Conservation (phyloP, 495 filamentous ascomycete genomes). For the Penicillium simplicissimum region DNA sequence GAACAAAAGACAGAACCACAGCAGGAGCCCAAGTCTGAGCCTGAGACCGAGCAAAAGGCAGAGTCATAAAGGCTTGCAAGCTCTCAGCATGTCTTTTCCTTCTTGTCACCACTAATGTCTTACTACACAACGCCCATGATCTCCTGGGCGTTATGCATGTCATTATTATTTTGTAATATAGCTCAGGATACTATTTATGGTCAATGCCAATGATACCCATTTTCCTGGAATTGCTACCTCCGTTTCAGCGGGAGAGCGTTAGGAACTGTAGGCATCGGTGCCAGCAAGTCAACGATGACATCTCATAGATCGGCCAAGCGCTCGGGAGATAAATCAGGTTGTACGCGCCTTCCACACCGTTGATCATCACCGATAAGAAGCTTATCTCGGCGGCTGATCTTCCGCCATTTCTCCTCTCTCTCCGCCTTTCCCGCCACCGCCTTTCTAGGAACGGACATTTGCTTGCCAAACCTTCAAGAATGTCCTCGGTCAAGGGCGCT, state of each 20-base stretch:
- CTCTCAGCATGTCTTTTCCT: constrained; percentile 7
- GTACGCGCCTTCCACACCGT: neutral
- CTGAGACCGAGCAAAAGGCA: constrained; percentile 14
- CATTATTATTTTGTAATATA: constrained; percentile 36
- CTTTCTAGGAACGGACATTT: neutral
- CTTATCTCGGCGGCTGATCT: constrained; percentile 10
- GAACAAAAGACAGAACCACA: constrained; percentile 17
- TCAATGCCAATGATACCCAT: constrained; percentile 49
- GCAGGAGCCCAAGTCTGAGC: constrained; percentile 7
- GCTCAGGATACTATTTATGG: constrained; percentile 31
- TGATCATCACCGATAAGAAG: constrained; percentile 6
- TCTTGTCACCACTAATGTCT: constrained; percentile 10
- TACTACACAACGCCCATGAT: constrained; percentile 8
- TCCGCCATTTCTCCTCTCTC: constrained; percentile 8
- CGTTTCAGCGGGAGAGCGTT: no score
- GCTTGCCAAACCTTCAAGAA: constrained; percentile 2
- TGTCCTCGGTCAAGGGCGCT: constrained; percentile 33
- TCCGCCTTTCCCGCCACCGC: neutral
- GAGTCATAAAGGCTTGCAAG: constrained; percentile 15
- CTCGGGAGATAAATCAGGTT: neutral
- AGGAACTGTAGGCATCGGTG: neutral
- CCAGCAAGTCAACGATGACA: neutral
- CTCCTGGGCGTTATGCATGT: constrained; percentile 13
- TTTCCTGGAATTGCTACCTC: constrained; percentile 1
- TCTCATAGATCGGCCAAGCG: neutral